Base-by-base conservation (phyloP, 2,329 filamentous ascomycete species). In the Phaeosphaeriaceae sp. region DNA sequence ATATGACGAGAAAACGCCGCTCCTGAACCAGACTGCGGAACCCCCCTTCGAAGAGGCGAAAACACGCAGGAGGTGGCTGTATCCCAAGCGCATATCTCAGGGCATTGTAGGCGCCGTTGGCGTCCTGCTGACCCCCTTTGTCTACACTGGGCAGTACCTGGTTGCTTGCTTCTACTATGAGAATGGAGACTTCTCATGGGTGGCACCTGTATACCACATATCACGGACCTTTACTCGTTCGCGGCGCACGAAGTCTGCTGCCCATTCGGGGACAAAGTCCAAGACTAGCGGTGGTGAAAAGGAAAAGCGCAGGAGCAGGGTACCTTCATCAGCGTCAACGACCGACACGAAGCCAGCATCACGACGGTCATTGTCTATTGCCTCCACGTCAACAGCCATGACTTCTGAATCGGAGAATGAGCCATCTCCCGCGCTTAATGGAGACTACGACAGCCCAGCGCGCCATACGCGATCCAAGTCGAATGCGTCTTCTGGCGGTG, bases 101-200 rank as follows among this genome's bases (percentile, higher is more conserved):
- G 88, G 88, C 59, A 81, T 97, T 57, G 85, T 94, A 60, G 88
- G 90, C 67, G 91, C 92, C 6, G 84, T 97, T 68, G 88, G 89
- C 66, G 91, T 92, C 81, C 84, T 97, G 49, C 79, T 97, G 55
- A 90, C 91, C 51, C 91, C 92, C 15, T 80, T 98, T 60, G 86
- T 91, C 24, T 89, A 91, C 22, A 94, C 94, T 1, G 91, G 90
- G 19, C 86, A 93, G 51, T 97, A 94, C 78, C 79, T 97, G 56
- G 87, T 94, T 60, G 90, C 91, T 65, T 93, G 87, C 74, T 90
- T 98, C 69, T 94, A 91, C 79, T 94, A 91, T 80, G 89, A 96
- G 72, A 89, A 91, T 58, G 93, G 93, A 52, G 84, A 84, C 52
- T 97, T 97, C 76, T 90, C 92, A 54, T 87, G 92, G n/a, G 79